Conservation (phyloP, 306 rosid species). For the Cicer chorassanicum region DNA sequence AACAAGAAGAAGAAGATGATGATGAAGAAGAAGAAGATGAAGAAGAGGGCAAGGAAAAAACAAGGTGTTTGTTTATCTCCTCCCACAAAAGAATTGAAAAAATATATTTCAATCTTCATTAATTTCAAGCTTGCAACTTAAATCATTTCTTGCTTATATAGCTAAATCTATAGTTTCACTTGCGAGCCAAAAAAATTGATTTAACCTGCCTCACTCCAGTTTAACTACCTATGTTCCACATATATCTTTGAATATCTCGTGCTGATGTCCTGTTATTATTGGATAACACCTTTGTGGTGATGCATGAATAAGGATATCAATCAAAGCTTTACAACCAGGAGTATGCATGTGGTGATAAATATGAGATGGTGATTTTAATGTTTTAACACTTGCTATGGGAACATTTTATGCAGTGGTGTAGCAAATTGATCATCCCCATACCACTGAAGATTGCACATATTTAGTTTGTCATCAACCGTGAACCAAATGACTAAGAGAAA, state of each 20-base stretch:
- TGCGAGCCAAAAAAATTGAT: constrained; percentile 12
- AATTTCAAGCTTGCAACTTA: constrained; percentile 24
- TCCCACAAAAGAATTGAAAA: background rate
- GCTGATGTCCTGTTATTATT: constrained; percentile 11
- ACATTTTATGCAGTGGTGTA: constrained; percentile 20
- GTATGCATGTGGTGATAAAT: background rate
- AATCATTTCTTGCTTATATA: constrained; percentile 3
- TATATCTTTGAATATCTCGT: background rate
- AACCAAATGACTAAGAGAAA: background rate
- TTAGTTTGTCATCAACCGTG: background rate
- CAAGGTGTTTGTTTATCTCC: constrained; percentile 57
- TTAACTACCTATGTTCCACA: constrained; percentile 28
- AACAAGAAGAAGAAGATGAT: constrained; percentile 54
- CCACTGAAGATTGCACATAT: background rate
- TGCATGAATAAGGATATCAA: background rate
- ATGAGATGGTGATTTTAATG: constrained; percentile 22
- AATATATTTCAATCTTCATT: constrained; percentile 2
- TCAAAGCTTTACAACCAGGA: constrained; percentile 1
- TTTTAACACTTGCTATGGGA: constrained; percentile 2
- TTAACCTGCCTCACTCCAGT: constrained; percentile 8
- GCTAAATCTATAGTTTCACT: constrained; percentile 28
- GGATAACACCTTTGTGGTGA: background rate
- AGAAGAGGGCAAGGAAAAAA: constrained; percentile 50
- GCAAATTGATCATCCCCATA: background rate
- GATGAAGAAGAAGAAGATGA: constrained; percentile 64